Conservation (phyloP, 768 basidiomycete genomes). For the Russula brevipes region DNA sequence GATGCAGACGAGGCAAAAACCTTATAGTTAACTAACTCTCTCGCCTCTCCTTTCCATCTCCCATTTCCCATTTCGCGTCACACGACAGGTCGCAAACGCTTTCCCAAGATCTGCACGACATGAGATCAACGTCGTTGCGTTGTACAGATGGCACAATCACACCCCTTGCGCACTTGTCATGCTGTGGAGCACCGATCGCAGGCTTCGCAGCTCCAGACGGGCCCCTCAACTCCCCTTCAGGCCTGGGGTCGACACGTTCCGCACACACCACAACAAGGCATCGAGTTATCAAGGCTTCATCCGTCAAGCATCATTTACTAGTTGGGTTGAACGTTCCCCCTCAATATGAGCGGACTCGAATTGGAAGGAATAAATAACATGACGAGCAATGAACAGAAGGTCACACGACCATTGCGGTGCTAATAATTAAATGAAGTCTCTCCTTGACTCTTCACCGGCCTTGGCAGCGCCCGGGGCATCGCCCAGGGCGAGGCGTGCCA, state of each 20-base stretch:
- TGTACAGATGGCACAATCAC: neutral
- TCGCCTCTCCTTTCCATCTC: too few relatives aligned
- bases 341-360: neutral
- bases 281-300: neutral
- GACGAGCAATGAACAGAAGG: neutral
- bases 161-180: neutral
- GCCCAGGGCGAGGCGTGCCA: neutral
- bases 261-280: neutral
- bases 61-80: neutral
- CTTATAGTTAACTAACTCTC: slow-evolving; percentile 9
- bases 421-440: neutral
- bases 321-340: neutral
- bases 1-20: slow-evolving; percentile 16
- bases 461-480: slow-evolving; percentile 3
- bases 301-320: neutral
- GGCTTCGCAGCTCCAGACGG: too few relatives aligned
- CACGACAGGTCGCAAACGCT: neutral
- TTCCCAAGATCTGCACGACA: neutral
- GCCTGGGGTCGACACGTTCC: slow-evolving; percentile 7
- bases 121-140: neutral
- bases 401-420: neutral
- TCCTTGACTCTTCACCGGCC: neutral
- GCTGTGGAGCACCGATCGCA: neutral
- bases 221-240: neutral
- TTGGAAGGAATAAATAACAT: slow-evolving; percentile 7